Conservation (phyloP, 225 moss, liverwort and hornwort genomes). For the Pleurozium schreberi region DNA sequence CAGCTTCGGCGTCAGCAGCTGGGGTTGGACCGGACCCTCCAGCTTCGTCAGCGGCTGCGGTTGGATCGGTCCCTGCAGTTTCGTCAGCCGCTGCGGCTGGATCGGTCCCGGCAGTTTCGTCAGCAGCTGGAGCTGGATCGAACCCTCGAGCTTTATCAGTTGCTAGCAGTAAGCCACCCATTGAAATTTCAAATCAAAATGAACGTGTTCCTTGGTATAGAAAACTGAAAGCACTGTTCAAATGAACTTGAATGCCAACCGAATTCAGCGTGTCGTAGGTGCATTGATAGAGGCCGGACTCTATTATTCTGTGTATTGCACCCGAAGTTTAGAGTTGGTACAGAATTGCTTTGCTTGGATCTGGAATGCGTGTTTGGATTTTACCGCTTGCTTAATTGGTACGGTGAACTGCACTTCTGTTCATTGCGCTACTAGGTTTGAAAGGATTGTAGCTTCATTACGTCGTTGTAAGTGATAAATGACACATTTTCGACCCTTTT, state of each 20-base stretch:
- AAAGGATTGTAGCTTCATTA: not conserved
- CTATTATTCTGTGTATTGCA: not conserved
- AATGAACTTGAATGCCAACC: not conserved
- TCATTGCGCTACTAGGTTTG: not conserved
- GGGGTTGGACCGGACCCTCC: accelerated
- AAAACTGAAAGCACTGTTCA: not conserved
- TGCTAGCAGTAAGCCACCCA: not conserved
- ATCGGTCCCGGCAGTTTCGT: not conserved
- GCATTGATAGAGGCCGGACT: not conserved
- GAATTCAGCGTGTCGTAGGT: not conserved
- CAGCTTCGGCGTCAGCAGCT: not conserved
- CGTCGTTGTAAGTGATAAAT: not conserved
- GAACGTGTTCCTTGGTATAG: not conserved
- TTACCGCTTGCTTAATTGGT: not conserved
- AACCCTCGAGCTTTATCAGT: not conserved
- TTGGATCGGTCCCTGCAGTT: not conserved
- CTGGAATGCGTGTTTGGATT: not conserved
- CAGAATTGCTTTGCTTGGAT: not conserved
- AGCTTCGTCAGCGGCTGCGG: not conserved
- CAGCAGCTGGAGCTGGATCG: not conserved
- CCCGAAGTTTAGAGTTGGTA: not conserved
- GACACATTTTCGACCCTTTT: not conserved
- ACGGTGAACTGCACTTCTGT: not conserved
- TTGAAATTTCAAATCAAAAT: not conserved
- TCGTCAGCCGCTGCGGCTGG: not conserved